phyloP scores from a whole-genome alignment of 148 eudicot species.

The Amaranthus hypochondriacus region DNA sequence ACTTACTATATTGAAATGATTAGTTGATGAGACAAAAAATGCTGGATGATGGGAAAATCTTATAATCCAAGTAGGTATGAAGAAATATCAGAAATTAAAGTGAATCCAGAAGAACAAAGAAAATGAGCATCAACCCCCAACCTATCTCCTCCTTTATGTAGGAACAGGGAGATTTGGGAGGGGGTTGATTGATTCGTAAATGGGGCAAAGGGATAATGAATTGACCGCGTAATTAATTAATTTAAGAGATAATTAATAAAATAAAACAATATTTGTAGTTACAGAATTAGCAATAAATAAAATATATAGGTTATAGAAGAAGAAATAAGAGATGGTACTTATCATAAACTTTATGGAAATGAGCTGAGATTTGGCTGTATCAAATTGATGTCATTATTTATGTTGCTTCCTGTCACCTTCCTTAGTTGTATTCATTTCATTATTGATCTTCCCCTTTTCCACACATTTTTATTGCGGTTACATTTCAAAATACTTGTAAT shows the following conservation, averaged over 20 bases:
- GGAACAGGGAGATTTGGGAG: background rate
- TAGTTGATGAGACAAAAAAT: background rate
- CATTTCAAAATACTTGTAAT: too few relatives aligned
- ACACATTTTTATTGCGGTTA: background rate
- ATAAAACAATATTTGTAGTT: background rate
- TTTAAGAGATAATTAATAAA: background rate
- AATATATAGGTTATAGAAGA: background rate
- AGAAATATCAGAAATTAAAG: background rate
- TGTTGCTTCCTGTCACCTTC: conserved; percentile 4
- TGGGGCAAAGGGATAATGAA: background rate
- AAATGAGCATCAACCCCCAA: background rate
- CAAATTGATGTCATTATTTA: background rate
- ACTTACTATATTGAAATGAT: background rate
- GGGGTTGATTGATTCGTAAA: background rate
- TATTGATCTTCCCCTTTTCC: background rate
- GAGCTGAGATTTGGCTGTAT: background rate
- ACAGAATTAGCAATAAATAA: conserved; percentile 3
- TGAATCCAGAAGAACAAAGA: background rate
- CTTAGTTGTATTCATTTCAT: conserved; percentile 12
- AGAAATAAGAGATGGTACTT: conserved; percentile 19
- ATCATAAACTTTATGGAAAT: background rate
- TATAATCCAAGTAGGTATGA: background rate
- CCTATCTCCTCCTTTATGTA: background rate
- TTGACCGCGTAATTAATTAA: conserved; percentile 12
- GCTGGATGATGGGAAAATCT: background rate